Percentiles rank a stretch among this genome's conserved stretches.
Conservation (phyloP, 176 grass and related monocot species). For the Bothriochloa decipiens region DNA sequence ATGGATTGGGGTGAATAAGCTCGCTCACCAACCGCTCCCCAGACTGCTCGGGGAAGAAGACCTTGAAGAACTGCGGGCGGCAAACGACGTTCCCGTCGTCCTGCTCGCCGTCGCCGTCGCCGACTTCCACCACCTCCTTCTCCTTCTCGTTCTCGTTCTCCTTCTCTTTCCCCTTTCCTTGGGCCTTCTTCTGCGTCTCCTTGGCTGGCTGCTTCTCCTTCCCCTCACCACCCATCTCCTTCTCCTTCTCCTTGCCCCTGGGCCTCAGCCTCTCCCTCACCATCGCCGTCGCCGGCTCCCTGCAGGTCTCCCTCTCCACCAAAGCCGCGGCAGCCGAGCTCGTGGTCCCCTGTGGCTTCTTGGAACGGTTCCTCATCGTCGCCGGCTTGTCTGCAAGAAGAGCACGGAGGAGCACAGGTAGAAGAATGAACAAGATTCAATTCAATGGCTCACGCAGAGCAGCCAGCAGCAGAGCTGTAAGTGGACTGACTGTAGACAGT, state of each 20-base stretch:
- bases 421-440: slow-evolving; percentile 11
- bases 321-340: neutral
- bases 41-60: slow-evolving; percentile 45
- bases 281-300: neutral
- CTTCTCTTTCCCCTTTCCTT: neutral
- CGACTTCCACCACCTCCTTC: neutral
- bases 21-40: slow-evolving; percentile 46
- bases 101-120: neutral
- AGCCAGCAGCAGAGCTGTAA: neutral
- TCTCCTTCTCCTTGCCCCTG: neutral
- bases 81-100: neutral
- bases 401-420: neutral
- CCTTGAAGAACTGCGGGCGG: slow-evolving; percentile 49
- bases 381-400: neutral
- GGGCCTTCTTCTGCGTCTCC: too few species aligned
- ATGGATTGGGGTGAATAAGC: neutral
- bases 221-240: neutral
- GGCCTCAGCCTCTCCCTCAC: neutral
- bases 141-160: neutral
- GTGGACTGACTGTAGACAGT: neutral
- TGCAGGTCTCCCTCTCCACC: neutral
- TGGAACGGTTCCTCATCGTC: neutral
- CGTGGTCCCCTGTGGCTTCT: neutral
- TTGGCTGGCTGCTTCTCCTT: neutral
- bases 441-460: neutral